phyloP scores from a whole-genome alignment of 306 rosid genomes.

The Luffa acutangula region DNA sequence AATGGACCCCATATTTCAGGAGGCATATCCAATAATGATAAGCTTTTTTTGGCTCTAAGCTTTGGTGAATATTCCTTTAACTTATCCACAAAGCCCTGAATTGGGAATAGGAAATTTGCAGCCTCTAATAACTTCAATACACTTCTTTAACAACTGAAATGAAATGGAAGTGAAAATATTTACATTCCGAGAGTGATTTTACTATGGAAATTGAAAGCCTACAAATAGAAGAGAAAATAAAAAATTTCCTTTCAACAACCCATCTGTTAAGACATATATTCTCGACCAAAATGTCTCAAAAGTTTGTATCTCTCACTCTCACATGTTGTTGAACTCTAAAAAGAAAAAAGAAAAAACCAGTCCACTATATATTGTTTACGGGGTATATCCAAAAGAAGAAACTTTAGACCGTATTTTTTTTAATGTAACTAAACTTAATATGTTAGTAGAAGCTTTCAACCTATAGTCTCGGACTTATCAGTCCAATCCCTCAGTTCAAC shows the following conservation, averaged over 20 bases:
- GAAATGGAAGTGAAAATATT: neutral
- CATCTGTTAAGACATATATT: too few relatives aligned
- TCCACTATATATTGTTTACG: too few relatives aligned
- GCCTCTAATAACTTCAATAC: neutral
- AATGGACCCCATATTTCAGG: constrained; percentile 7
- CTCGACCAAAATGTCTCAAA: too few relatives aligned
- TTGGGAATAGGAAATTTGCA: neutral
- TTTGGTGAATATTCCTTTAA: neutral
- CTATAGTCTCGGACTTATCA: neutral
- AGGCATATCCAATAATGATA: constrained; percentile 3
- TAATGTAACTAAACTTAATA: too few relatives aligned
- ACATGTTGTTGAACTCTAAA: too few relatives aligned
- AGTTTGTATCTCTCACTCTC: too few relatives aligned
- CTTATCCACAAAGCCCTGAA: neutral
- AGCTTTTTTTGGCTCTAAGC: neutral
- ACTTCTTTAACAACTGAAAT: neutral
- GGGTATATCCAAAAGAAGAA: neutral
- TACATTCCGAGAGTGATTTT: neutral
- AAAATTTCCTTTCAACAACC: too few relatives aligned
- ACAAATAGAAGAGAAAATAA: neutral
- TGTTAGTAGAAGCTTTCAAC: too few relatives aligned
- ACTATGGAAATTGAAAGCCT: neutral
- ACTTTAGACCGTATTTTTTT: too few relatives aligned
- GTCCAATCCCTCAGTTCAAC: too few relatives aligned
- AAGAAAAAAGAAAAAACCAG: too few relatives aligned